phyloP scores from a whole-genome alignment of 306 rosid genomes.

The Styphnolobium japonicum region DNA sequence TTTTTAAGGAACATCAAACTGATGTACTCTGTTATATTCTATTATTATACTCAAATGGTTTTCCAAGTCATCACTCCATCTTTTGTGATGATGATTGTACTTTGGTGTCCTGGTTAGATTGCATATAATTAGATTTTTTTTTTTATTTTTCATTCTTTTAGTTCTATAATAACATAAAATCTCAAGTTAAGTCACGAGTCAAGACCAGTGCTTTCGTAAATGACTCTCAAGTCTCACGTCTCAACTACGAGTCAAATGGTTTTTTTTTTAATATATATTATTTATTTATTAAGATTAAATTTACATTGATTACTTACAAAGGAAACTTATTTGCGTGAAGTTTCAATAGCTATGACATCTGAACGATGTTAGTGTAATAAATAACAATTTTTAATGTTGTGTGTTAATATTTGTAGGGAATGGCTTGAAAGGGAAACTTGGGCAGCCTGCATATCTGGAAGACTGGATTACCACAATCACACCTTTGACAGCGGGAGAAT shows the following conservation, averaged over 20 bases:
- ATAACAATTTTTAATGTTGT: background rate
- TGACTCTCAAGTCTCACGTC: background rate
- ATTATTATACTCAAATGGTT: background rate
- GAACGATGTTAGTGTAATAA: background rate
- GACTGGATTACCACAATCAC: conserved; percentile 49
- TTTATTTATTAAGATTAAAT: background rate
- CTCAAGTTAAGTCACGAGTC: background rate
- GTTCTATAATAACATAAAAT: background rate
- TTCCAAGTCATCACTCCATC: background rate
- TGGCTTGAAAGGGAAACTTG: conserved; percentile 52
- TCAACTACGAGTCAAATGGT: background rate
- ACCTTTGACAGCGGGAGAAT: conserved; percentile 46
- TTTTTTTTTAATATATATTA: background rate
- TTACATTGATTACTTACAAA: background rate
- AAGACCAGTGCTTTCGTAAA: background rate
- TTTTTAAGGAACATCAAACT: too few relatives aligned
- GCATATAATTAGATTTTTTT: too few relatives aligned
- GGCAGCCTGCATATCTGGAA: conserved; percentile 58
- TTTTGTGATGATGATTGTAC: background rate
- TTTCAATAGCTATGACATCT: background rate
- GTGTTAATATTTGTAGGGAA: conserved; percentile 36
- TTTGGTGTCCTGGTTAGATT: background rate
- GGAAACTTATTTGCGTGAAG: too few relatives aligned
- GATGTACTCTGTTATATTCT: too few relatives aligned
- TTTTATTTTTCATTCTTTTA: background rate